phyloP scores from a whole-genome alignment of 257 asterid species.

The Eustoma russellianum region DNA sequence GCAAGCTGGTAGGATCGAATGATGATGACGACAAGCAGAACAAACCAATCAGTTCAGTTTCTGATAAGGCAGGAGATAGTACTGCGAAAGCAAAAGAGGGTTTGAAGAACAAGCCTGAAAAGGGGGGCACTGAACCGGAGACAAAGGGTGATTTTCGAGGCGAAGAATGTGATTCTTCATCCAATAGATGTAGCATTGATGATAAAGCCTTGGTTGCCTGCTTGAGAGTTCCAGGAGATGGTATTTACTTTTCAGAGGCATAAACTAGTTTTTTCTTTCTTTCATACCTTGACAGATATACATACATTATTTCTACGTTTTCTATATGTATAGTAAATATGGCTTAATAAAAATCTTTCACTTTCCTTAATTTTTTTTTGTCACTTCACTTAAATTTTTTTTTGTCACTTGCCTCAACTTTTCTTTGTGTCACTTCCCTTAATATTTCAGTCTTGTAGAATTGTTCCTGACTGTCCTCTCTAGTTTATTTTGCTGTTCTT shows the following conservation, averaged over 20 bases:
- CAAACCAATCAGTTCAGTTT: slow-evolving; percentile 13
- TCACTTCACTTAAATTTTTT: no score
- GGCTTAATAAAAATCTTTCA: no score
- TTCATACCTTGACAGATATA: no score
- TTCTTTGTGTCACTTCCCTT: no score
- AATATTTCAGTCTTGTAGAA: no score
- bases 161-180: slow-evolving; percentile 67
- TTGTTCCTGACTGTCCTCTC: no score
- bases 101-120: slow-evolving; percentile 16
- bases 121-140: slow-evolving; percentile 16
- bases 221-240: slow-evolving; percentile 82
- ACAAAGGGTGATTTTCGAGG: slow-evolving; percentile 23
- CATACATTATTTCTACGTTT: no score
- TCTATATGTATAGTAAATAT: no score
- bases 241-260: slow-evolving; percentile 22
- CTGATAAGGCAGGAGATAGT: slow-evolving; percentile 16
- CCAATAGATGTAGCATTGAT: slow-evolving; percentile 60
- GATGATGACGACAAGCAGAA: slow-evolving; percentile 16
- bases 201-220: slow-evolving; percentile 70
- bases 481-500: no score
- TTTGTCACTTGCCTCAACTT: no score
- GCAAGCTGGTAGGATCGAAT: slow-evolving; percentile 11
- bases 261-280: no score
- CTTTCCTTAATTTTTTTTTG: no score
- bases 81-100: slow-evolving; percentile 24